Conservation (phyloP, 768 basidiomycete species). For the Auricularia heimuer region DNA sequence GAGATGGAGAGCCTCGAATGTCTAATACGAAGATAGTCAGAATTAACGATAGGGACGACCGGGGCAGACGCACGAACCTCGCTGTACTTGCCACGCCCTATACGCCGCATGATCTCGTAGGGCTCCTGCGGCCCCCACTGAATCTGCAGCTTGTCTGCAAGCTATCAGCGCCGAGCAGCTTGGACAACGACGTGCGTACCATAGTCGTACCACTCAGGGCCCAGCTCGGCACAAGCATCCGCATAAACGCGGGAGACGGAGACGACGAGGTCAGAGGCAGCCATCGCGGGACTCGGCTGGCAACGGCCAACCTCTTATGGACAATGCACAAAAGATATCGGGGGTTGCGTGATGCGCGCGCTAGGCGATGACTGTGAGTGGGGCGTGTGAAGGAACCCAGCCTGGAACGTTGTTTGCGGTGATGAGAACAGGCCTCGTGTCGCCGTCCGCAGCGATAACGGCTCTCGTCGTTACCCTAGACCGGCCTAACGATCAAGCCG, state of each 20-base stretch:
- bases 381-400: too few species aligned
- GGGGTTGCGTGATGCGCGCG: too few species aligned
- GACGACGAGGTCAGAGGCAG: constrained; percentile 1
- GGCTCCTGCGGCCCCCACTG: constrained; percentile 60
- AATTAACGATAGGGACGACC: neutral
- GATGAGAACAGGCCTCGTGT: too few species aligned
- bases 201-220: constrained; percentile 54
- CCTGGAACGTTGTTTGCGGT: too few species aligned
- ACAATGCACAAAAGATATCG: too few species aligned
- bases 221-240: constrained; percentile 48
- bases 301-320: too few species aligned
- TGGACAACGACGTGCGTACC: constrained; percentile 26
- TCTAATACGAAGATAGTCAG: constrained; percentile 20
- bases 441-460: too few species aligned
- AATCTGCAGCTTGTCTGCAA: constrained; percentile 29
- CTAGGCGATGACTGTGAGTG: too few species aligned
- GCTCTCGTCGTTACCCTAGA: too few species aligned
- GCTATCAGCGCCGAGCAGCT: neutral
- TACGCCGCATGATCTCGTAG: constrained; percentile 53
- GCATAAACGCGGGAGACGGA: constrained; percentile 43
- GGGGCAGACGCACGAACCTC: constrained; percentile 31
- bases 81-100: constrained; percentile 59
- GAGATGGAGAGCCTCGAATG: constrained; percentile 52
- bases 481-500: too few species aligned
- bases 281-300: too few species aligned